Conservation (phyloP, 2,329 filamentous ascomycete species). For the Fonsecaea pedrosoi region DNA sequence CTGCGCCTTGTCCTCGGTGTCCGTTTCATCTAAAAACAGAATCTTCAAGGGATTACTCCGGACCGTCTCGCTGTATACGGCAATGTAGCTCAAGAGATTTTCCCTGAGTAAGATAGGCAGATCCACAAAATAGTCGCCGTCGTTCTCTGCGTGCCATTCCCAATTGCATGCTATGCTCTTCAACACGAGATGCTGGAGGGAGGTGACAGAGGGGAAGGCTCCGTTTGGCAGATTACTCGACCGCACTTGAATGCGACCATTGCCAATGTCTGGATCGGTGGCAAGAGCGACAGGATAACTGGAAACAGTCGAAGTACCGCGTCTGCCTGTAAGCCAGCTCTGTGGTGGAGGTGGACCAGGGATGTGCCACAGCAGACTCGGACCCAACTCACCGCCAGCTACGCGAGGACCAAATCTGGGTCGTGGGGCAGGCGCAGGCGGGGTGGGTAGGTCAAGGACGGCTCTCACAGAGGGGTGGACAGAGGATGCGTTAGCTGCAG, state of each 20-base stretch:
- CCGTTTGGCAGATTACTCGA: conserved; percentile 48
- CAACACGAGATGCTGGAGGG: conserved; percentile 59
- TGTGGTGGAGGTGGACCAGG: conserved; percentile 55
- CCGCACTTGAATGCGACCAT: conserved; percentile 32
- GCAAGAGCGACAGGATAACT: conserved; percentile 10
- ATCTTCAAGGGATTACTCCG: conserved; percentile 56
- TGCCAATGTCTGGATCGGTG: conserved; percentile 15
- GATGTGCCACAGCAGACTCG: conserved; percentile 48
- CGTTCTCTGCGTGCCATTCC: conserved; percentile 63
- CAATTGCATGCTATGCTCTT: conserved; percentile 64
- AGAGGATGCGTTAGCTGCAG: conserved; percentile 44
- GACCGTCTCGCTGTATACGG: conserved; percentile 54
- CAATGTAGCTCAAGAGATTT: conserved; percentile 63
- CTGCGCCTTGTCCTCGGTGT: conserved; percentile 47
- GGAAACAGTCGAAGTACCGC: conserved; percentile 31
- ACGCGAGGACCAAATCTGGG: neutral
- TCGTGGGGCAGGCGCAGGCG: conserved; percentile 50
- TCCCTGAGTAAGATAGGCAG: conserved; percentile 61
- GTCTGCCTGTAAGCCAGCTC: conserved; percentile 51
- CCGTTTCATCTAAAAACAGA: conserved; percentile 51
- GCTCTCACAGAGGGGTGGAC: conserved; percentile 55
- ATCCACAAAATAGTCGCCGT: conserved; percentile 60
- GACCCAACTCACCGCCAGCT: conserved; percentile 44
- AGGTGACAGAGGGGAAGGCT: conserved; percentile 47
- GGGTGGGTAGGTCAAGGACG: conserved; percentile 53